phyloP scores from a whole-genome alignment of 2,329 filamentous ascomycete species.

The Penicillium hesseltinei region DNA sequence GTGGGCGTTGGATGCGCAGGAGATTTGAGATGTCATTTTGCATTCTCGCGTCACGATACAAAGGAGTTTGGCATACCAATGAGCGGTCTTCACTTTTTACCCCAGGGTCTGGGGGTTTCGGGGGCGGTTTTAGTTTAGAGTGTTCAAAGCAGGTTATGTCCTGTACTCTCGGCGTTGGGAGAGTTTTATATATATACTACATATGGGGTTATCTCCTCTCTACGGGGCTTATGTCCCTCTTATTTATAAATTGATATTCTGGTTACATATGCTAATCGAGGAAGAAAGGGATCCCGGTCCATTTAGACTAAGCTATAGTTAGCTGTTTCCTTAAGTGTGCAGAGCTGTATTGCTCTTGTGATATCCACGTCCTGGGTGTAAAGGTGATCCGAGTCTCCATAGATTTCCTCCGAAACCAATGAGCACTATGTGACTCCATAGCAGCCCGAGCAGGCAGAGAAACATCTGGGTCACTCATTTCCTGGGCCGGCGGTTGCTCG shows the following conservation, averaged over 20 bases:
- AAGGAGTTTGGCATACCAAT: conserved; percentile 1
- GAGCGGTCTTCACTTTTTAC: not conserved
- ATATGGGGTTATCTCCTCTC: not conserved
- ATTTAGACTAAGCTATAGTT: not conserved
- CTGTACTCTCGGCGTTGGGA: not conserved
- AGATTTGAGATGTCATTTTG: conserved; percentile 19
- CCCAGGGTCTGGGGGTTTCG: not conserved
- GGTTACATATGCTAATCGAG: not conserved
- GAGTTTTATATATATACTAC: not conserved
- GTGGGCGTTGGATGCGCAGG: conserved; percentile 44
- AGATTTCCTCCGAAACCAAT: not conserved
- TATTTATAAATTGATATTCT: not conserved
- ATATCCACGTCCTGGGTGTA: not conserved
- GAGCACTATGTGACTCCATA: not conserved
- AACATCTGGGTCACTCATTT: not conserved
- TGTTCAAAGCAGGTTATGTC: not conserved
- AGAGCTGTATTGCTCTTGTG: not conserved
- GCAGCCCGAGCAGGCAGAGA: not conserved
- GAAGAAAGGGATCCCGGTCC: not conserved
- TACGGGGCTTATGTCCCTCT: not conserved
- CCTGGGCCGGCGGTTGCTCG: not conserved
- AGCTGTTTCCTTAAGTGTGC: not conserved
- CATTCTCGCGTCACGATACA: not conserved
- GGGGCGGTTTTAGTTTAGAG: not conserved
- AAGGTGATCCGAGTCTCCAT: too few species aligned